phyloP scores from a whole-genome alignment of 2,329 filamentous ascomycete genomes.

The Graphilbum fragrans region DNA sequence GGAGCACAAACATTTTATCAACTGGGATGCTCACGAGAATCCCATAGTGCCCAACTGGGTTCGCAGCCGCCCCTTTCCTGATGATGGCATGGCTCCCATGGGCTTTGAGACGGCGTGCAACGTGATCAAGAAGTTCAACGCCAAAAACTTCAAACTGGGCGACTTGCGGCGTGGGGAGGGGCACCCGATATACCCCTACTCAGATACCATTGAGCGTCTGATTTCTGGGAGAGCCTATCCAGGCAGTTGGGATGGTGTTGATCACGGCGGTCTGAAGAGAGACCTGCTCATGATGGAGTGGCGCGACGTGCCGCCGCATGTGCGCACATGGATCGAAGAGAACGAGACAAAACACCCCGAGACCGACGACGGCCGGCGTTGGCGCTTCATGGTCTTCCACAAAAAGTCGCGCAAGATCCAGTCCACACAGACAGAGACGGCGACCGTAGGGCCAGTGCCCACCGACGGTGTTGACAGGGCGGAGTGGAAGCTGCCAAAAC shows the following conservation, averaged over 20 bases:
- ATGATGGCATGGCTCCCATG: constrained; percentile 15
- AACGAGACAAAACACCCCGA: constrained; percentile 10
- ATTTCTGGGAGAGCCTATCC: constrained; percentile 18
- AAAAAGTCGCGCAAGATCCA: constrained; percentile 8
- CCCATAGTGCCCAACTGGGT: constrained; percentile 17
- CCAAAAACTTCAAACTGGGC: constrained; percentile 16
- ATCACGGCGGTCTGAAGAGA: constrained; percentile 23
- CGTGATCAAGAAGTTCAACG: constrained; percentile 14
- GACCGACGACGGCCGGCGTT: constrained; percentile 6
- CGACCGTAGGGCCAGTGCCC: constrained; percentile 1
- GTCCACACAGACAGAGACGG: constrained; percentile 17
- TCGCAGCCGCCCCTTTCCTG: constrained; percentile 19
- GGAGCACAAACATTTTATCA: constrained; percentile 10
- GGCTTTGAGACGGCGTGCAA: constrained; percentile 18
- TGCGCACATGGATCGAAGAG: constrained; percentile 22
- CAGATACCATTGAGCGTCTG: constrained; percentile 15
- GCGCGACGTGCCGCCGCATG: constrained; percentile 18
- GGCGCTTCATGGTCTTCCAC: constrained; percentile 11
- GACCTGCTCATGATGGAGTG: constrained; percentile 26
- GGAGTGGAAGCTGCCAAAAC: constrained; percentile 3
- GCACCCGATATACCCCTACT: constrained; percentile 14
- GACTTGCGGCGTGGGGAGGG: constrained; percentile 11
- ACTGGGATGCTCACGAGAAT: constrained; percentile 17
- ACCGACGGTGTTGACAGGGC: constrained; percentile 2
- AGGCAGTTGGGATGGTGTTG: constrained; percentile 28